phyloP scores from a whole-genome alignment of 164 flowering plant genomes.

The Umbellularia californica region DNA sequence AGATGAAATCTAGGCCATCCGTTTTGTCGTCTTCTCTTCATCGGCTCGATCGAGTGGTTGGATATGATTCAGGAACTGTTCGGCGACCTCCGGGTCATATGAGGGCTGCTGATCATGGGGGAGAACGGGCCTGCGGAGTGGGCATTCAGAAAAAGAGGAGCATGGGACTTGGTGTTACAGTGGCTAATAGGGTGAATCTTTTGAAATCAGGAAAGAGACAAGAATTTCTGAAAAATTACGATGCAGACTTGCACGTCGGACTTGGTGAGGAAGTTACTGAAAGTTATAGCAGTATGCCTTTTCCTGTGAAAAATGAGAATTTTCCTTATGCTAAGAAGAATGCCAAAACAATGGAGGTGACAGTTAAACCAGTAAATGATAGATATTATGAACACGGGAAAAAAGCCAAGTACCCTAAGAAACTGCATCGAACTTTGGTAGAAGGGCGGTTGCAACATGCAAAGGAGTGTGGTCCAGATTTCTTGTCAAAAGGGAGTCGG shows the following conservation, averaged over 20 bases:
- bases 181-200: conserved; percentile 18
- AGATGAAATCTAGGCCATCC: conserved; percentile 33
- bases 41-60: conserved; percentile 17
- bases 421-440: conserved; percentile 26
- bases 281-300: not conserved
- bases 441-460: conserved; percentile 30
- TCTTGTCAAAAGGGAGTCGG: conserved; percentile 32
- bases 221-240: conserved; percentile 21
- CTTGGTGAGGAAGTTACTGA: not conserved
- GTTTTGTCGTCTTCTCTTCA: conserved; percentile 24
- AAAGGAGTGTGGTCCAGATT: not conserved
- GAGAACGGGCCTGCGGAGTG: conserved; percentile 35
- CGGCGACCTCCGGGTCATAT: conserved; percentile 29
- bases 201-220: conserved; percentile 47
- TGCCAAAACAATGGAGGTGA: conserved; percentile 36
- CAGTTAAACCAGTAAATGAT: conserved; percentile 33
- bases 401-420: conserved; percentile 41
- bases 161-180: conserved; percentile 16
- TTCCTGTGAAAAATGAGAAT: not conserved
- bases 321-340: conserved; percentile 7
- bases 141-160: conserved; percentile 35
- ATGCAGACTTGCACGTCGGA: not conserved
- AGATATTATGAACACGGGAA: conserved; percentile 29
- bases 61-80: conserved; percentile 36
- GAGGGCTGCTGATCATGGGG: conserved; percentile 26